Evolutionary conservation across 2,329 filamentous ascomycete species (phyloP), one percentile per base, ranked within the genome.

Genomic region (Mariannaea elegans): DNA sequence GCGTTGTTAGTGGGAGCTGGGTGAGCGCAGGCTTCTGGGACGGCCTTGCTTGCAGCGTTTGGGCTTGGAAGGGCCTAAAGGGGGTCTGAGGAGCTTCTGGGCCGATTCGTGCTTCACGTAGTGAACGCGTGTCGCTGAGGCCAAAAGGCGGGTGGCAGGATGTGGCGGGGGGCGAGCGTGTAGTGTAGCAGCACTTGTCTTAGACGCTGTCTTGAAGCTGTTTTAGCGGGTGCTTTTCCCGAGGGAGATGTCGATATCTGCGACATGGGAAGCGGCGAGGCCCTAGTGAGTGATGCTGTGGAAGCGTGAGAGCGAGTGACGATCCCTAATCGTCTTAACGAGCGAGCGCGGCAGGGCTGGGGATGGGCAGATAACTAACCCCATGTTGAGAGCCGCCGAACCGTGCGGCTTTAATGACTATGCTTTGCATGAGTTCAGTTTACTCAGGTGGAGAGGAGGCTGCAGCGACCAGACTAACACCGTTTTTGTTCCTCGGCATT

Each of bases 11-110:
- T 32, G 47, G 55, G 39, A 47, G 45, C 8, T 19, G 36, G 58
- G 24, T 16, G 53, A 67, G 68, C 46, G 65, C 58, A 62, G 59
- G 24, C 55, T 65, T 62, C 57, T 65, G 59, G 58, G 65, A 64
- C 55, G 52, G 23, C 55, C 45, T 50, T 32, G 45, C 9, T 19
- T 38, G 38, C 14, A 19, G 51, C 10, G 38, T 54, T 48, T 59
- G 31, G 45, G 7, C 31, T 55, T 41, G 34, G 19, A 45, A 39
- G 55, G 32, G 32, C 23, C n/a, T 32, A 21, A 12, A 19, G 19
- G 50, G n/a, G 50, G 32, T 6, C 19, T 18, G 21, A 27, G 41
- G 23, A 14, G 41, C 13, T 36, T 36, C 50, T 53, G 39, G 45
- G 29, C 45, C 45, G 41, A 41, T 49, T 54, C 45, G 46, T 55